phyloP scores from a whole-genome alignment of 345 rosid genomes.

The Pugionium dolabratum region DNA sequence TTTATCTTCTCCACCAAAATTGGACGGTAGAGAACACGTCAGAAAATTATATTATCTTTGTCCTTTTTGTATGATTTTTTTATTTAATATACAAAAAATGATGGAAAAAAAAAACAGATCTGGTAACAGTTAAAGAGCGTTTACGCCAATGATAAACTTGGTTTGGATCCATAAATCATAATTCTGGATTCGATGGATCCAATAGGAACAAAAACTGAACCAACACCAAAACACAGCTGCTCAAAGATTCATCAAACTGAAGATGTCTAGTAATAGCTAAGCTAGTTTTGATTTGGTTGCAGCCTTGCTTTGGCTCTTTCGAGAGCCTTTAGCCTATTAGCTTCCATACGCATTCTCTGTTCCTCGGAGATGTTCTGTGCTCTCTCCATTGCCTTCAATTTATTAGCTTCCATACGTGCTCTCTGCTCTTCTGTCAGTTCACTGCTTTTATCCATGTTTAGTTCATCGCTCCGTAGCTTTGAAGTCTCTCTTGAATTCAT shows the following conservation, averaged over 20 bases:
- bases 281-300: constrained; percentile 28
- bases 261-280: neutral
- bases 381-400: constrained; percentile 68
- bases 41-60: constrained; percentile 23
- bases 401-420: constrained; percentile 80
- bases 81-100: too few relatives aligned
- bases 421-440: constrained; percentile 64
- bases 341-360: constrained; percentile 86
- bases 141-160: too few relatives aligned
- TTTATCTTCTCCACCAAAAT: constrained; percentile 41
- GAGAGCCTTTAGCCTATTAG: constrained; percentile 75
- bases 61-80: constrained; percentile 16
- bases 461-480: constrained; percentile 30
- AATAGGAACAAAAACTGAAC: too few relatives aligned
- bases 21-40: constrained; percentile 45
- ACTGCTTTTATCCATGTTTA: constrained; percentile 35
- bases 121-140: too few relatives aligned
- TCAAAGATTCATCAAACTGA: neutral
- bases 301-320: constrained; percentile 76
- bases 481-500: constrained; percentile 43
- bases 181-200: too few relatives aligned
- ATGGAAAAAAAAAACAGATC: too few relatives aligned
- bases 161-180: too few relatives aligned
- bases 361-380: constrained; percentile 70
- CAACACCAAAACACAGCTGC: too few relatives aligned